Evolutionary conservation across 2,329 filamentous ascomycete species (phyloP).

Genomic region (Scorias spongiosa): DNA sequence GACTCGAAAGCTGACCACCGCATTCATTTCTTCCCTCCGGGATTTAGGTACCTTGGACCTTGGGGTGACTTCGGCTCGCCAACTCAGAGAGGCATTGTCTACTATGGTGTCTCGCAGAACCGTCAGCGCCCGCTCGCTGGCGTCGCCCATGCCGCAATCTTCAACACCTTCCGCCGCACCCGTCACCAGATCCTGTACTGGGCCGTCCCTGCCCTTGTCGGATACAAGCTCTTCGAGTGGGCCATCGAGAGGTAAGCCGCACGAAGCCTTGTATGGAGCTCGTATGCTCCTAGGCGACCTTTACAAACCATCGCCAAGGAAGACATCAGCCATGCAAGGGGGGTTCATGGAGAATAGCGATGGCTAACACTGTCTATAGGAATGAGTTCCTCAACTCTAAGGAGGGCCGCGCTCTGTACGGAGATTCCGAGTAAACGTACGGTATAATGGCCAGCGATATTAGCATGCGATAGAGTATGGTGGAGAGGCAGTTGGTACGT

Average conservation of each 20-base stretch:
- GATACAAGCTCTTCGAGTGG: conserved; percentile 80
- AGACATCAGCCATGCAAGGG: not conserved
- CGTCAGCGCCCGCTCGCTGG: conserved; percentile 78
- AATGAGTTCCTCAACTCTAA: conserved; percentile 75
- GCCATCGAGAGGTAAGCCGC: conserved; percentile 66
- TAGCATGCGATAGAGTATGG: no score
- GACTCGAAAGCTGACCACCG: no score
- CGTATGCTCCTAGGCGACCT: not conserved
- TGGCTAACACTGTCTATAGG: conserved; percentile 27
- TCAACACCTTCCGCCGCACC: conserved; percentile 87
- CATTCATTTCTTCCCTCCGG: not conserved
- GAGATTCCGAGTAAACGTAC: conserved; percentile 25
- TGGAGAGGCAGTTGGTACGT: not conserved
- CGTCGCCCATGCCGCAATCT: conserved; percentile 64
- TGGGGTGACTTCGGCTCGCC: conserved; percentile 54
- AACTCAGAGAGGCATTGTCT: conserved; percentile 45
- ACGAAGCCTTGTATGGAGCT: not conserved
- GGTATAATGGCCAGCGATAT: not conserved
- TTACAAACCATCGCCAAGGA: not conserved
- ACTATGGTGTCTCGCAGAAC: conserved; percentile 72
- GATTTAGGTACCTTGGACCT: conserved; percentile 53
- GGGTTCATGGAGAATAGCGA: not conserved
- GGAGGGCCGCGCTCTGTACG: conserved; percentile 45
- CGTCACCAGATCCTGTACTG: conserved; percentile 80
- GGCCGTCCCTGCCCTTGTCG: conserved; percentile 59